Conservation (phyloP, 139 green algal genomes). For the Astrephomene gubernaculifera region DNA sequence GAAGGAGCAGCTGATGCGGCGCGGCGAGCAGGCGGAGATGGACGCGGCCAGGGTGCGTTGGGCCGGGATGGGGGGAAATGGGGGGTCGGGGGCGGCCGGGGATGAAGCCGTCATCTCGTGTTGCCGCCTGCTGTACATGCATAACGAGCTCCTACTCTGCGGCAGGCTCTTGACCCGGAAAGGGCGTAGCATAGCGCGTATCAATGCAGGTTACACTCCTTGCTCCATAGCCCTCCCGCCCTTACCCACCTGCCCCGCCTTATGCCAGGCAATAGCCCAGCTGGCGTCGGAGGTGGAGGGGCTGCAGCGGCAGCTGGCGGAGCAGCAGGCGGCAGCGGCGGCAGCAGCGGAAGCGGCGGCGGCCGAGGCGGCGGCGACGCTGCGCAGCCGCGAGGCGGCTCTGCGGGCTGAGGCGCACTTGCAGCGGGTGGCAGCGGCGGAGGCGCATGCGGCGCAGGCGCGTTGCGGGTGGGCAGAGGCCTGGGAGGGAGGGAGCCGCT, state of each 20-base stretch:
- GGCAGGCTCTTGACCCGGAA: no score
- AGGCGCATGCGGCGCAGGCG: conserved; percentile 5
- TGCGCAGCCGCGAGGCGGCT: conserved; percentile 2
- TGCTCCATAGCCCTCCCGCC: neutral
- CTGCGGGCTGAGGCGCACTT: conserved; percentile 26
- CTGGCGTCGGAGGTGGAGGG: neutral
- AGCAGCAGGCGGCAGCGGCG: neutral
- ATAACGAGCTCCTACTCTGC: no score
- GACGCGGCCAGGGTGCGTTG: no score
- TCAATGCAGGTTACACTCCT: no score
- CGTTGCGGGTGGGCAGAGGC: neutral
- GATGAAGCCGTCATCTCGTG: no score
- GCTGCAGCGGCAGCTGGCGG: neutral
- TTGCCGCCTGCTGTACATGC: no score
- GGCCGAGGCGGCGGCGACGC: conserved; percentile 14
- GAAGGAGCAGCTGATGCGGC: neutral
- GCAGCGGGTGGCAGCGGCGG: neutral
- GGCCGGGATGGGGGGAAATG: no score
- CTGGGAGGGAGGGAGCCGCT: no score
- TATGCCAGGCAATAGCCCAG: neutral
- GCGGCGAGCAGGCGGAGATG: neutral
- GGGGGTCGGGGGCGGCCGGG: no score
- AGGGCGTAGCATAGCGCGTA: no score
- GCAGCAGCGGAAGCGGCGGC: neutral
- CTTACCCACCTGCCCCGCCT: neutral